Conservation (phyloP, 106 monocot genomes). For the Allium cepa region DNA sequence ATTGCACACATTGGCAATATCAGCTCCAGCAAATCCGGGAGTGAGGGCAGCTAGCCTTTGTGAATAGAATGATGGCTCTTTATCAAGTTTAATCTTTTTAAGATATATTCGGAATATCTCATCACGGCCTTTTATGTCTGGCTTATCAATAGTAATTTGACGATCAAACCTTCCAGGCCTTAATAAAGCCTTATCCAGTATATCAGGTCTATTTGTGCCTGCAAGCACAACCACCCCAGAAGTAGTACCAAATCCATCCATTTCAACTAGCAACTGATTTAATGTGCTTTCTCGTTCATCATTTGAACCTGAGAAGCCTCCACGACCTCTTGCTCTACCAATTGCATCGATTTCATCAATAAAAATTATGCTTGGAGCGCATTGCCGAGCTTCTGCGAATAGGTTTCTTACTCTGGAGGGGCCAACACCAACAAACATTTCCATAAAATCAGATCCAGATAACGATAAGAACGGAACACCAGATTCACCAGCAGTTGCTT, state of each 20-base stretch:
- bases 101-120: conserved; percentile 89
- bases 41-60: conserved; percentile 86
- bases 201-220: conserved; percentile 87
- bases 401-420: conserved; percentile 88
- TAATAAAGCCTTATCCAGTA: conserved; percentile 86
- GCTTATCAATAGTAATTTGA: conserved; percentile 82
- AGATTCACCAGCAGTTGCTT: conserved; percentile 98
- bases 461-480: conserved; percentile 94
- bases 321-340: conserved; percentile 82
- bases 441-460: conserved; percentile 99
- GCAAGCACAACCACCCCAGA: conserved; percentile 92
- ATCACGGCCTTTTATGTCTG: conserved; percentile 91
- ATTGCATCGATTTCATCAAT: conserved; percentile 96
- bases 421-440: conserved; percentile 99
- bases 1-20: conserved; percentile 96
- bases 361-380: conserved; percentile 89
- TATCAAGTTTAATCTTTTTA: conserved; percentile 80
- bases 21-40: conserved; percentile 98
- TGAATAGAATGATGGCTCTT: conserved; percentile 83
- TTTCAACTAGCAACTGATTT: conserved; percentile 86
- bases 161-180: conserved; percentile 96
- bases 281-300: conserved; percentile 94
- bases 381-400: conserved; percentile 88
- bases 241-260: conserved; percentile 98
- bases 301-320: conserved; percentile 78